These are phyloP conservation scores for Takashimella koratensis DNA, from an alignment of 1,284 basidiomycete species.

Conservation along the genomic window DNA sequence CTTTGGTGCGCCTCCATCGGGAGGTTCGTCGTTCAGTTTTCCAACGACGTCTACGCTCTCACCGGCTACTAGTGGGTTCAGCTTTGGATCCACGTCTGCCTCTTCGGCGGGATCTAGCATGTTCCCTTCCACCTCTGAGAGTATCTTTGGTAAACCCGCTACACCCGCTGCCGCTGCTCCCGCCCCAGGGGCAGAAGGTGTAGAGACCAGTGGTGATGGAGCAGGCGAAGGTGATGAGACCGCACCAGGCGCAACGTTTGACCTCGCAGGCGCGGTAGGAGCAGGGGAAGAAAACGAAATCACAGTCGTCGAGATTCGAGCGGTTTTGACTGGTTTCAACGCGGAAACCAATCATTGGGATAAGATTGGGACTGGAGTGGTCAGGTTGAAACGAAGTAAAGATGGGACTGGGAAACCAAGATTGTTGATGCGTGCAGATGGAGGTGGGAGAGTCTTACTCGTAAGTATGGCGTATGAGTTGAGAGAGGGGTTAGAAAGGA, in stretches of 20 bases:
- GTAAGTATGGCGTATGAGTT: slow-evolving; percentile 32
- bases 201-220: neutral
- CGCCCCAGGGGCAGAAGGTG: slow-evolving; percentile 15
- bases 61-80: no score
- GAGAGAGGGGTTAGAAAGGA: neutral
- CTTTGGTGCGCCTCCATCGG: slow-evolving; percentile 7
- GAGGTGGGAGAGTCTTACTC: slow-evolving; percentile 37
- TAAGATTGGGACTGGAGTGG: slow-evolving; percentile 16
- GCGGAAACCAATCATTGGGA: neutral
- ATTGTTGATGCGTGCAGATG: slow-evolving; percentile 44
- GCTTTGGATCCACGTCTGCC: neutral
- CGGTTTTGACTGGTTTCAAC: neutral
- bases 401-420: slow-evolving; percentile 31
- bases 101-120: neutral
- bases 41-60: no score
- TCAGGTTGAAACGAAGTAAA: slow-evolving; percentile 41
- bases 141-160: slow-evolving; percentile 1
- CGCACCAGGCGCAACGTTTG: slow-evolving; percentile 9
- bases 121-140: neutral
- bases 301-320: slow-evolving; percentile 55
- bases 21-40: neutral
- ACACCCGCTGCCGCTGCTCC: slow-evolving; percentile 4
- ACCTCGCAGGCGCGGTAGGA: slow-evolving; percentile 36
- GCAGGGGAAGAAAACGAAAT: slow-evolving; percentile 70
- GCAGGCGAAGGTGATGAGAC: slow-evolving; percentile 1